Conservation (phyloP, 257 asterid species). For the Ajuga chamaepitys region DNA sequence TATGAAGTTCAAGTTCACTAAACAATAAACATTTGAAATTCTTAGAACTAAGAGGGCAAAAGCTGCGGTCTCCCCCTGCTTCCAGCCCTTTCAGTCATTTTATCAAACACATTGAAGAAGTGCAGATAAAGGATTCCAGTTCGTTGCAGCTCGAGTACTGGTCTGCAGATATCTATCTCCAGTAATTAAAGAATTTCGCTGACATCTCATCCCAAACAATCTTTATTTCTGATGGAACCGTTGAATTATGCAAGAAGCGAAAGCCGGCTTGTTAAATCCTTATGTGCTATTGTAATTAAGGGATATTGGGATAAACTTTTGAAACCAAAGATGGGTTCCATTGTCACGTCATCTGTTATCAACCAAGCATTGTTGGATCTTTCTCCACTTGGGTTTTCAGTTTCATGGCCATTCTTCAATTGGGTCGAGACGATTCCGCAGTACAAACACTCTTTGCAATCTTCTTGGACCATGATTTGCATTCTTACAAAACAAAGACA, state of each 20-base stretch:
- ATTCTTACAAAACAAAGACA: conserved; percentile 60
- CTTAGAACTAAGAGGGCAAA: no score
- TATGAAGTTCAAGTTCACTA: no score
- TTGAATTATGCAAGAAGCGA: conserved; percentile 26
- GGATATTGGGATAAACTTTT: conserved; percentile 60
- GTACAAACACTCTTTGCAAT: conserved; percentile 66
- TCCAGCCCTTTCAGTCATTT: neutral
- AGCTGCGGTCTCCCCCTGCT: no score
- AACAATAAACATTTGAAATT: no score
- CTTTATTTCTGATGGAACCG: conserved; percentile 36
- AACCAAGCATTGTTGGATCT: conserved; percentile 43
- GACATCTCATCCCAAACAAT: neutral
- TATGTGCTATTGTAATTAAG: conserved; percentile 52
- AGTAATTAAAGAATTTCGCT: neutral
- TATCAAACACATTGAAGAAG: conserved; percentile 15
- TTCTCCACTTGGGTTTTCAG: conserved; percentile 33
- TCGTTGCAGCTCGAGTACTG: neutral
- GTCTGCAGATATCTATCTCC: neutral
- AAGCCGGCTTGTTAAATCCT: conserved; percentile 36
- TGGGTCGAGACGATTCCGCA: conserved; percentile 75
- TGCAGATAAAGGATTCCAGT: neutral
- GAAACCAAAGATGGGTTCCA: conserved; percentile 64
- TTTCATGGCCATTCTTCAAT: conserved; percentile 65
- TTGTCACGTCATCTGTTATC: conserved; percentile 48
- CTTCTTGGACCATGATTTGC: conserved; percentile 74